Base-by-base conservation (phyloP, 2,329 filamentous ascomycete genomes). In the Rhexocercosporidium sp. region DNA sequence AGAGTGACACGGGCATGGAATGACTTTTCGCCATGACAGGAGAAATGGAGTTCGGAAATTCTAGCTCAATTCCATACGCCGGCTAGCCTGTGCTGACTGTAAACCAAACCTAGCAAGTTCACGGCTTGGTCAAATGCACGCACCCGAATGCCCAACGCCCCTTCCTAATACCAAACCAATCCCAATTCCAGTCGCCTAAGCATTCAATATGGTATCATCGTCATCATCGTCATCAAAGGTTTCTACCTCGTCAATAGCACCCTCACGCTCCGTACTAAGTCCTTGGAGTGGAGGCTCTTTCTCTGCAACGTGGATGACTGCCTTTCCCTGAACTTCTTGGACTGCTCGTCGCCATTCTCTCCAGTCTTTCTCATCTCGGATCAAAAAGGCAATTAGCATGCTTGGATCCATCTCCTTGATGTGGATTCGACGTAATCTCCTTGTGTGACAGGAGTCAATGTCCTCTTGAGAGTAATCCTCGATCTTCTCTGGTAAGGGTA, bases 361-460 rank as follows among this genome's bases (percentile, higher is more conserved):
- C 91, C 95, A 98, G 72, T 99, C 96, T 51, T 90, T 85, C 73
- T 95, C 90, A 66, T 92, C 88, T 47, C 85, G 87, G 69, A 99
- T 94, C 41, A 99, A 81, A 75, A 98, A 98, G 4, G 93, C 95
- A 71, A 99, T 92, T 49, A 99, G 82, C 96, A 99, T 99, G 76
- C 94, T 97, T 0, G 96, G 96, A 75, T 99, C 96, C 92, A 99
- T 96, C 76, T 98, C 94, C 67, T 89, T 89, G 59, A 99, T 86
- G 72, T 96, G 90, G 34, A 99, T 84, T 65, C 92, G 87, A 44
- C 95, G 89, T 20, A 99, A 81, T 57, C 95, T 90, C 60, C 92
- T 87, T 0, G 94, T 98, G 77, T 99, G 95, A 75, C 93, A 97
- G 0, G 91, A 91, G 64, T 90, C 87, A 18, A 97, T 78, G 66